phyloP scores from a whole-genome alignment of 139 green algal genomes.

The Auxenochlorella protothecoides region DNA sequence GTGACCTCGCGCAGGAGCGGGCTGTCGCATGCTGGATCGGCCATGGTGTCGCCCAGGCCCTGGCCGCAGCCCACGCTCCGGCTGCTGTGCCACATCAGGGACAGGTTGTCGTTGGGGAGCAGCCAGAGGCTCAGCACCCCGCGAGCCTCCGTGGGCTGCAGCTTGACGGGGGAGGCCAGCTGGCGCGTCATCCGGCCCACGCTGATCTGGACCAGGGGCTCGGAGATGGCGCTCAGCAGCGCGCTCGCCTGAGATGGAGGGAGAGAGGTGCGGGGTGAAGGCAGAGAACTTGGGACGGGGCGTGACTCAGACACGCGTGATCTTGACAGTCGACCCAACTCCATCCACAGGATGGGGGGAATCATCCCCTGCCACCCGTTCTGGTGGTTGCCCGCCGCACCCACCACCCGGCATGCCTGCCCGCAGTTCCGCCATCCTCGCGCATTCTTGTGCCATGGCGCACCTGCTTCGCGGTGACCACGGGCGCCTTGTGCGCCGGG shows the following conservation, averaged over 20 bases:
- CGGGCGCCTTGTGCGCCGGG: slow-evolving; percentile 5
- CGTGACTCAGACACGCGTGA: not conserved
- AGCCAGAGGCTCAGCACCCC: slow-evolving; percentile 24
- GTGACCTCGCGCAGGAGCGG: not conserved
- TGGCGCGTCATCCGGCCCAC: slow-evolving; percentile 19
- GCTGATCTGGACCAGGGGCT: slow-evolving; percentile 21
- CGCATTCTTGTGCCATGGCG: not conserved
- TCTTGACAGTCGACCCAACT: not conserved
- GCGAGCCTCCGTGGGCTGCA: slow-evolving; percentile 9
- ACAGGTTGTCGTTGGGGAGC: slow-evolving; percentile 25
- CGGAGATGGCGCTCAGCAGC: slow-evolving; percentile 13
- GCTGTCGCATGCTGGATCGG: too few species aligned
- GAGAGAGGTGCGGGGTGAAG: too few species aligned
- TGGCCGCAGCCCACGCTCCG: not conserved
- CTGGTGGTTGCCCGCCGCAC: too few species aligned
- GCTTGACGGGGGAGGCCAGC: slow-evolving; percentile 11
- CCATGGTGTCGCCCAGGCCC: not conserved
- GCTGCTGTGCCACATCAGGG: slow-evolving; percentile 16
- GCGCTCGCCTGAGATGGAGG: slow-evolving; percentile 2
- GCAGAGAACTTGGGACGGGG: too few species aligned
- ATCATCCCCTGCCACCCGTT: not conserved
- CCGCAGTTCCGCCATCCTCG: too few species aligned
- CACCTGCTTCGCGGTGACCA: slow-evolving; percentile 18
- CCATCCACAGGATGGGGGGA: not conserved
- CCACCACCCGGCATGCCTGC: too few species aligned